phyloP scores from a whole-genome alignment of 75 land plant species.

The Selaginella moellendorffii region DNA sequence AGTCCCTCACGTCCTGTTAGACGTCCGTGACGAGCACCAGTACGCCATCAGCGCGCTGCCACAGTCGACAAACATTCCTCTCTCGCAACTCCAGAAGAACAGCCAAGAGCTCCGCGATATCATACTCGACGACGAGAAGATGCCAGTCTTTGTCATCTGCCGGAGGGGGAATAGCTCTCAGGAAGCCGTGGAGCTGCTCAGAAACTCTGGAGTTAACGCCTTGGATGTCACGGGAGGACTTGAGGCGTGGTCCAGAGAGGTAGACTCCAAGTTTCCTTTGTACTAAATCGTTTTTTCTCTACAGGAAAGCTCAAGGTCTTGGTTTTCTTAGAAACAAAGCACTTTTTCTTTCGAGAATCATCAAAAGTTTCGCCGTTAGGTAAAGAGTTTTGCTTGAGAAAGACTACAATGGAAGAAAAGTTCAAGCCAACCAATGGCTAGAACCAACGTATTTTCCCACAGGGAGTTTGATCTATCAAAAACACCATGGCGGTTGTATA shows the following conservation, averaged over 20 bases:
- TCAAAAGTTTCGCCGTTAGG: background rate
- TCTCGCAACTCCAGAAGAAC: conserved; percentile 28
- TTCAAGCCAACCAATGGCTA: too few species aligned
- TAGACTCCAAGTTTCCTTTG: conserved; percentile 61
- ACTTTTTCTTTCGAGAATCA: background rate
- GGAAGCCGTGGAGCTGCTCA: conserved; percentile 62
- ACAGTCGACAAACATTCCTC: conserved; percentile 66
- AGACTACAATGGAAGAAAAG: too few species aligned
- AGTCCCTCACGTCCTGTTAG: conserved; percentile 58
- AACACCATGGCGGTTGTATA: too few species aligned
- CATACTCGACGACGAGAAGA: background rate
- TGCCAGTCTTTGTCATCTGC: conserved; percentile 59
- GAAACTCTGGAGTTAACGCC: conserved; percentile 43
- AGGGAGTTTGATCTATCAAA: conserved; percentile 66
- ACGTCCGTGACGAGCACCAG: conserved; percentile 79
- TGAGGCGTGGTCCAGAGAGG: conserved; percentile 70
- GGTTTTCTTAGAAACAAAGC: background rate
- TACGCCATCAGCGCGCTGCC: conserved; percentile 67
- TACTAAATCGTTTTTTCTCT: background rate
- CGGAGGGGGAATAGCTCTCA: conserved; percentile 97
- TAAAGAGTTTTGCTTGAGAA: too few species aligned
- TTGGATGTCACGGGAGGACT: conserved; percentile 79
- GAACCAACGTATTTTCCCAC: conserved; percentile 86
- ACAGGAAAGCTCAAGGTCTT: too few species aligned
- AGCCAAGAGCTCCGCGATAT: background rate